Evolutionary conservation across 2,329 filamentous ascomycete genomes (phyloP).

Genomic region (Hypoxylon sp.): DNA sequence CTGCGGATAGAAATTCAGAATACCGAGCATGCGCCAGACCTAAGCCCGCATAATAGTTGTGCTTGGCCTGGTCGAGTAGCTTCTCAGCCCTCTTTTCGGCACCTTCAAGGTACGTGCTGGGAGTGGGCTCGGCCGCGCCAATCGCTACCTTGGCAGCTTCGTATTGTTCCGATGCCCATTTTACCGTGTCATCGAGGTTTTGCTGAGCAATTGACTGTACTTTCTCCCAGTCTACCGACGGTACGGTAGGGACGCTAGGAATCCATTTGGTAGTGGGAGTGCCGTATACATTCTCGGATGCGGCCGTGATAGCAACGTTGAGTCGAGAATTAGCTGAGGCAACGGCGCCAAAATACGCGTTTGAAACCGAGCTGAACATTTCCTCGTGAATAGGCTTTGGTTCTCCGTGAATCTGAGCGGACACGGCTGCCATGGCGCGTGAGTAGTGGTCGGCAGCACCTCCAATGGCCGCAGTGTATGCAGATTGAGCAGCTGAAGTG

Average conservation of each 20-base stretch:
- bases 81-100: constrained; percentile 59
- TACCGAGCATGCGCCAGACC: constrained; percentile 83
- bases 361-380: constrained; percentile 73
- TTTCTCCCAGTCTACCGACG: constrained; percentile 57
- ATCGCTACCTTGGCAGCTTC: constrained; percentile 72
- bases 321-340: constrained; percentile 68
- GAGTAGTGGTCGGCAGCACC: constrained; percentile 74
- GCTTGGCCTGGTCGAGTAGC: constrained; percentile 68
- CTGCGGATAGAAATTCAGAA: constrained; percentile 75
- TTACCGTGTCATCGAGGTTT: constrained; percentile 73
- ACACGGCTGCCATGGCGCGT: constrained; percentile 72
- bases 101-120: constrained; percentile 52
- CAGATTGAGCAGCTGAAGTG: constrained; percentile 59
- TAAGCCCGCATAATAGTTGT: constrained; percentile 79
- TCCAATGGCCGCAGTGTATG: constrained; percentile 71
- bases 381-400: constrained; percentile 75
- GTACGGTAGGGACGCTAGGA: constrained; percentile 48
- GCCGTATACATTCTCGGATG: constrained; percentile 60
- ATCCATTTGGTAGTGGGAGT: constrained; percentile 54
- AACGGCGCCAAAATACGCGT: constrained; percentile 72
- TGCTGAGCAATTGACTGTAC: constrained; percentile 73
- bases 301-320: constrained; percentile 62
- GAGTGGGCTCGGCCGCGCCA: constrained; percentile 68
- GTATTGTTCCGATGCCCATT: constrained; percentile 75
- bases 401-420: constrained; percentile 72